These are phyloP conservation scores for Uronychia setigera DNA, from an alignment of 73 alveolate genomes.

Conservation along the genomic window DNA sequence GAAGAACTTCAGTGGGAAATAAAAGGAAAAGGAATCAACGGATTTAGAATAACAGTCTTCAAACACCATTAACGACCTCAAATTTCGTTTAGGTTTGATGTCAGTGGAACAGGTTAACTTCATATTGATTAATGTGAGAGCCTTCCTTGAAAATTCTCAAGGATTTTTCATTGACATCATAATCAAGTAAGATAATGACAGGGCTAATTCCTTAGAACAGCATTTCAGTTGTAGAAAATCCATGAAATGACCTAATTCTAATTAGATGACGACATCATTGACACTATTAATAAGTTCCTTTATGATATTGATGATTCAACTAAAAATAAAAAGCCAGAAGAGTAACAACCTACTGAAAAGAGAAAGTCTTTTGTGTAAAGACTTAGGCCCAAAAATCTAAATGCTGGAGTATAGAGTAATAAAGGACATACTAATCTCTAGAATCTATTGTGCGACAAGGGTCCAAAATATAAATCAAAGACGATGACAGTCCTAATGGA, in stretches of 20 bases:
- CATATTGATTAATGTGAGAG: not conserved
- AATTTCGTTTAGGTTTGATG: not conserved
- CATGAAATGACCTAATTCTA: not conserved
- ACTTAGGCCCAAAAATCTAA: not conserved
- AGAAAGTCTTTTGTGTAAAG: not conserved
- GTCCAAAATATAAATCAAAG: not conserved
- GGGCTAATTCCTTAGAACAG: not conserved
- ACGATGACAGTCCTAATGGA: not conserved
- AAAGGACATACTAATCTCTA: no score
- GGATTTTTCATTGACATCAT: not conserved
- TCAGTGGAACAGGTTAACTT: not conserved
- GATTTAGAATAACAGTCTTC: no score
- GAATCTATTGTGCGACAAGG: no score
- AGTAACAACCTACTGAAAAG: not conserved
- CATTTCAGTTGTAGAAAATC: not conserved
- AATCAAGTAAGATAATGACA: not conserved
- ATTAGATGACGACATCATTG: not conserved
- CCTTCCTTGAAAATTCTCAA: not conserved
- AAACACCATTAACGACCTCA: not conserved
- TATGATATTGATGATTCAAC: not conserved
- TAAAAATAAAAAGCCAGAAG: no score
- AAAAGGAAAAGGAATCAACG: not conserved
- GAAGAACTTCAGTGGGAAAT: not conserved
- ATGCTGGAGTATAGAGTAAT: no score
- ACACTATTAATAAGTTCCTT: not conserved